These are phyloP conservation scores for Incumbomyces delicatus DNA, from an alignment of 2,329 filamentous ascomycete genomes.

Conservation along the genomic window DNA sequence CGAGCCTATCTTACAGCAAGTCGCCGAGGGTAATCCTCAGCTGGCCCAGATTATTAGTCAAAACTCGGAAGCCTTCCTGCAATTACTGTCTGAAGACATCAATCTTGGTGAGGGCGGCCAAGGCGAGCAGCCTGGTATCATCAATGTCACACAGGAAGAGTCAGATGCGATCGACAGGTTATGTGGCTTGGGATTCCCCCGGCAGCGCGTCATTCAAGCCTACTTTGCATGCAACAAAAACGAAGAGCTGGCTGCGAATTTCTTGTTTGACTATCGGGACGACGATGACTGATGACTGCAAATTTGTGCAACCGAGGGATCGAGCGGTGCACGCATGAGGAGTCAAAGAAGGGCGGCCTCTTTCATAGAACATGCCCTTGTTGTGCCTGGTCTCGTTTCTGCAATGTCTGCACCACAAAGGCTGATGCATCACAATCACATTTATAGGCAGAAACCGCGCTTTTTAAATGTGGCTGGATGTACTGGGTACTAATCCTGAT, in stretches of 20 bases:
- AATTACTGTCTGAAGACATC: conserved; percentile 62
- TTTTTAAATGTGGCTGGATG: too few species aligned
- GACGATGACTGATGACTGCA: conserved; percentile 45
- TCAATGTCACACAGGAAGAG: conserved; percentile 90
- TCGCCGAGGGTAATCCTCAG: conserved; percentile 88
- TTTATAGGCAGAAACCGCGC: too few species aligned
- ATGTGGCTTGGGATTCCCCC: conserved; percentile 84
- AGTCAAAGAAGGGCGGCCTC: background rate
- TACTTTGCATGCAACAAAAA: conserved; percentile 99
- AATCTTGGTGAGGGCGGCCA: conserved; percentile 20
- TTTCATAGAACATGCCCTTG: too few species aligned
- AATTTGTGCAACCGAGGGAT: too few species aligned
- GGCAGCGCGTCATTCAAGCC: conserved; percentile 89
- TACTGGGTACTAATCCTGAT: too few species aligned
- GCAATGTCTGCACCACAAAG: too few species aligned
- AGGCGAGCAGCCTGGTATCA: conserved; percentile 68
- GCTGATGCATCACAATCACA: too few species aligned
- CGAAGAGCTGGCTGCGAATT: conserved; percentile 95
- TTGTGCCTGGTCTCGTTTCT: too few species aligned
- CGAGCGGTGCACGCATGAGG: too few species aligned
- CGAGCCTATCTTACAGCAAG: conserved; percentile 92
- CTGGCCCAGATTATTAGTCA: conserved; percentile 84
- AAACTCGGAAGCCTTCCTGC: conserved; percentile 88
- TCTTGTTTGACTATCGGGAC: conserved; percentile 92
- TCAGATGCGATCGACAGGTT: conserved; percentile 95